Percentiles rank a stretch among this genome's conserved stretches.
Conservation (phyloP, 176 grass and related monocot species). For the Lolium multiflorum region DNA sequence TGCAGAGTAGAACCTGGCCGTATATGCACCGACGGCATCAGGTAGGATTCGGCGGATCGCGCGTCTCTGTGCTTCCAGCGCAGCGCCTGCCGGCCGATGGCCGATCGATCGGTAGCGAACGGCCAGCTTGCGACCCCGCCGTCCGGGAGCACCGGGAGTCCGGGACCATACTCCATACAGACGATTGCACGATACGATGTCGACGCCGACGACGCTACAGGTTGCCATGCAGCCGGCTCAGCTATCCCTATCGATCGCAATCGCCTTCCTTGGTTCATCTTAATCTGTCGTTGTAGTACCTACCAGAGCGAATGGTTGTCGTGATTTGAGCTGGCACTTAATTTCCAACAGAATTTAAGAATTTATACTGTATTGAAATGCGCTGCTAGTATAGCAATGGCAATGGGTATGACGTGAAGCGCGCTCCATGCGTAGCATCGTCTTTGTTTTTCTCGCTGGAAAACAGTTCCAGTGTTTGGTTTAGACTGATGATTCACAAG, state of each 20-base stretch:
- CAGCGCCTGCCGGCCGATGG: background rate
- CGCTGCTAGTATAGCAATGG: too few species aligned
- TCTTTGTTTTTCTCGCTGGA: too few species aligned
- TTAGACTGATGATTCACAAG: too few species aligned
- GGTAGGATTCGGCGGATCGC: background rate
- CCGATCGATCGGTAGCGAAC: background rate
- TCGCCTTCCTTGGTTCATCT: background rate
- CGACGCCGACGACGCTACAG: background rate
- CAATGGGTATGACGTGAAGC: too few species aligned
- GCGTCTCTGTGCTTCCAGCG: constrained; percentile 22
- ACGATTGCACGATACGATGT: background rate
- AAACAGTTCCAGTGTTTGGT: too few species aligned
- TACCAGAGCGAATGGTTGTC: background rate
- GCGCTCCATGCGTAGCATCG: too few species aligned
- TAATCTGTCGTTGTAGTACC: too few species aligned
- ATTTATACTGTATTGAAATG: too few species aligned
- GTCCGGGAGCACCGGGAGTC: background rate
- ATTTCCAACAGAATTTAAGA: background rate
- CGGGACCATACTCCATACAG: background rate
- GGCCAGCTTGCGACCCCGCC: background rate
- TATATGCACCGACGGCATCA: constrained; percentile 12
- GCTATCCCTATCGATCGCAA: too few species aligned
- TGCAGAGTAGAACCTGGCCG: background rate
- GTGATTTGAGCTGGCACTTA: background rate
- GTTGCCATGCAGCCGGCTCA: background rate